Base-by-base conservation (phyloP, 768 basidiomycete genomes). In the Roridomyces roridus region DNA sequence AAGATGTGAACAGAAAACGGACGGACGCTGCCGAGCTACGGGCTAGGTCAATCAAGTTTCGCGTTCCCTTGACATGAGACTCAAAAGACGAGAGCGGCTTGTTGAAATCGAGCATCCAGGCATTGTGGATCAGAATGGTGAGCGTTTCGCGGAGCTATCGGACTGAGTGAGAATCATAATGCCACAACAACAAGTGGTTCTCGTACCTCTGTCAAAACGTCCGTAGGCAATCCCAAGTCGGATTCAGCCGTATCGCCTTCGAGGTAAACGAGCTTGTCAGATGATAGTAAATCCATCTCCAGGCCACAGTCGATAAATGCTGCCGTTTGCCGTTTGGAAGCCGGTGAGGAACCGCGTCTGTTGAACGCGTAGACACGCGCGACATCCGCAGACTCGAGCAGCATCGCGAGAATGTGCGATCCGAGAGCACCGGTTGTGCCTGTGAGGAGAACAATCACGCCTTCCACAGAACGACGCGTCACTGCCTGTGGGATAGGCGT, bases 381-480 rank as follows among this genome's bases (percentile, higher is more conserved):
- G 1, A 73, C 68, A 1, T 21, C 31, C 0, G 59, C 36, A 5
- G 67, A 58, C 17, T 60, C 35, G 24, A 75, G 55, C 14, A 77
- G 66, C 3, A 49, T 52, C 0, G 67, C 65, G 25, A 80, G 62
- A 15, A 77, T 46, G 44, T 74, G 70, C 2, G 75, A 72, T n/a
- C 79, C 77, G 1, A 80, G 68, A 9, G 70, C 72, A 8, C 78
- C 79, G 7, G 79, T 80, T 1, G 77, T 74, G 17, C 79, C 78
- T 4, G 79, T 80, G 34, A 80, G 57, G 2, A 78, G 67, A 5
- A 77, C 68, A 8, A 69, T 63, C 8, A 63, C 42, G 1, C 50
- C 50, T 7, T 11, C 25, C 7, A 39, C 48, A 51, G 2, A 43
- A 52, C 10, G 44, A 36, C 0, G 12, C 20, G 2, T 2, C 6